Evolutionary conservation across 495 filamentous ascomycete genomes (phyloP), one percentile per base, ranked within the genome.

Genomic region (Penicillium antarcticum): DNA sequence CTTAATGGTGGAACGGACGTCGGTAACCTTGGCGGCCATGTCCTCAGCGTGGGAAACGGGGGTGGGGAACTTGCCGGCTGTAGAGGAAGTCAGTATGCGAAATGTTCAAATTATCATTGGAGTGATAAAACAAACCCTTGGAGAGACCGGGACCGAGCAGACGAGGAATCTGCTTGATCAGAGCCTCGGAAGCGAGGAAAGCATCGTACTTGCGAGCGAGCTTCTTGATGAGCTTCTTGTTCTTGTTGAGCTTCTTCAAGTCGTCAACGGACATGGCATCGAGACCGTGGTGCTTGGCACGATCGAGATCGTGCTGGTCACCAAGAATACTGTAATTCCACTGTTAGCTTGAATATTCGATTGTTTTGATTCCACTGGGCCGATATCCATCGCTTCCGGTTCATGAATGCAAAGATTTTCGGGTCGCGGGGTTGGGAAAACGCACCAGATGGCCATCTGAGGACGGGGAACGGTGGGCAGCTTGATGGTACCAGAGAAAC

Each of bases 141-240:
- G 92, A 97, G 26, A 97, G 87, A 89, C 92, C 92, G 59, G 92
- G 94, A 68, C 94, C 94, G 62, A 98, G 77, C 65, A 98, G 91
- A 95, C 94, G 94, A 57, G 94, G 94, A 66, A 98, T 97, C 84
- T 97, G 95, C 83, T 95, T 96, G 85, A 98, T 95, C 60, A 98
- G 77, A 68, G 86, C 76, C 66, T 98, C 94, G 69, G 92, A 97
- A 69, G 94, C 87, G 68, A 98, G 76, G 80, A 98, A 98, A 60
- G 92, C 92, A 79, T 98, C 95, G 85, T 98, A 97, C 81, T 97
- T 97, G 81, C 91, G 90, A 58, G 94, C 95, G 55, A 98, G 89
- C 86, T 97, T 98, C 88, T 98, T 98, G 87, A 98, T 97, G 63
- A 98, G 85, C 86, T 98, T 98, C 87, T 98, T 98, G 88, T 98